A percentile compares a stretch with the other conserved stretches of the same genome.
Conservation (phyloP, 768 basidiomycete genomes). For the Amanita muscaria region DNA sequence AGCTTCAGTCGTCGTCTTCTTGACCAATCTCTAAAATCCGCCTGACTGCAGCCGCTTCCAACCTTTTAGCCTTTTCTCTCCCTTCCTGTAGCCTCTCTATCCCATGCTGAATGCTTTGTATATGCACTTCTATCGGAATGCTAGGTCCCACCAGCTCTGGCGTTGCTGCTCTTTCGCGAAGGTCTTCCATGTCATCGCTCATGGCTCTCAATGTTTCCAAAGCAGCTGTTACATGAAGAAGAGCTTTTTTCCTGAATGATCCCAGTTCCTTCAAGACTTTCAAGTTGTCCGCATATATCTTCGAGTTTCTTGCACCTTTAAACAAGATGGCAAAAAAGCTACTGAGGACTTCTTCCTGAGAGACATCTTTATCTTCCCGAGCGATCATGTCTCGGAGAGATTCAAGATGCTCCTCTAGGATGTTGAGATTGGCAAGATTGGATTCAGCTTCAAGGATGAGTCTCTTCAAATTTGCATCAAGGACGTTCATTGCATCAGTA, state of each 20-base stretch:
- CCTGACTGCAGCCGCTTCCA: conserved; percentile 34
- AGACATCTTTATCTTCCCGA: conserved; percentile 49
- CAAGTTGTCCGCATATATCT: conserved; percentile 43
- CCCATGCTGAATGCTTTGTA: conserved; percentile 60
- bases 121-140: conserved; percentile 66
- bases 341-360: no score
- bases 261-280: conserved; percentile 45
- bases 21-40: conserved; percentile 19
- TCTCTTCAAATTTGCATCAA: conserved; percentile 41
- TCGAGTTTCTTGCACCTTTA: conserved; percentile 44
- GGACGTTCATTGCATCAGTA: conserved; percentile 50
- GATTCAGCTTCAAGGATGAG: conserved; percentile 62
- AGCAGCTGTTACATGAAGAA: conserved; percentile 57
- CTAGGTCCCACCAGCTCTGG: conserved; percentile 53
- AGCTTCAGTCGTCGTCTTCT: conserved; percentile 7
- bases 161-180: conserved; percentile 62
- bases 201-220: conserved; percentile 52
- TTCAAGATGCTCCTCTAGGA: conserved; percentile 51
- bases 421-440: conserved; percentile 45
- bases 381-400: conserved; percentile 49
- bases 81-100: conserved; percentile 54
- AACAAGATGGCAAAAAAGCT: conserved; percentile 48
- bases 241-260: conserved; percentile 51
- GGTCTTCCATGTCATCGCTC: conserved; percentile 69
- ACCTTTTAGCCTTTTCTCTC: conserved; percentile 38